Evolutionary conservation across 192 early-diverging fungal species (phyloP), one percentile per base, ranked within the genome.

Genomic region (Entomortierella parvispora): DNA sequence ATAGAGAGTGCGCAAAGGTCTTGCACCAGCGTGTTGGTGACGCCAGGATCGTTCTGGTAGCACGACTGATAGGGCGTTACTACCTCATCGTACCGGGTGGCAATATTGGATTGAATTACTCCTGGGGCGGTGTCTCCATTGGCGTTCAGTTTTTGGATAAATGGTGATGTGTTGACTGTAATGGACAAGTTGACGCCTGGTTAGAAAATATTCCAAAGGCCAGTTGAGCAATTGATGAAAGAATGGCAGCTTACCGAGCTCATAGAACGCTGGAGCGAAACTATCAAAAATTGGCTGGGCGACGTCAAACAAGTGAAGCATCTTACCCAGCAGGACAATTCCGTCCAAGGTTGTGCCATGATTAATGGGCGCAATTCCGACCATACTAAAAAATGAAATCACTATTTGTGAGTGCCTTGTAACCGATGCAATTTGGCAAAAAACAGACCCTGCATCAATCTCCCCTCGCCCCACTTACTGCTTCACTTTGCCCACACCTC

Each of bases 1-100:
- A 59, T 28, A 3, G 58, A 59, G 26, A 59, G 10, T 2, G 43
- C 43, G 29, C 58, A 59, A 20, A 59, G 25, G 15, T 59, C 58
- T n/a, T 59, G 58, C 8, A 59, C 58, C n/a, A 59, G 26, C 12
- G 58, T 45, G 26, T 59, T 59, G 25, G 58, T 59, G 14, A 59
- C 58, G 2, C 58, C 43, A 3, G 58, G 0, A 4, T 34, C 17
- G 14, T 31, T 17, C 2, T 23, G 0, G 17, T 37, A 59, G 1
- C 32, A 37, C 1, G 58, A 28, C 43, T 20, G n/a, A n/a, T 44
- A 59, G 29, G 58, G 58, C 1, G 58, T 59, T 7, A 59, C 37
- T 10, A 59, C 58, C 17, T 59, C 58, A 31, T 59, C 58, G 43
- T 59, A 59, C 20, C 43, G 34, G 23, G 58, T 59, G 11, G 58